phyloP scores from a whole-genome alignment of 805 yeast genomes.

The Wickerhamiella siamensis region DNA sequence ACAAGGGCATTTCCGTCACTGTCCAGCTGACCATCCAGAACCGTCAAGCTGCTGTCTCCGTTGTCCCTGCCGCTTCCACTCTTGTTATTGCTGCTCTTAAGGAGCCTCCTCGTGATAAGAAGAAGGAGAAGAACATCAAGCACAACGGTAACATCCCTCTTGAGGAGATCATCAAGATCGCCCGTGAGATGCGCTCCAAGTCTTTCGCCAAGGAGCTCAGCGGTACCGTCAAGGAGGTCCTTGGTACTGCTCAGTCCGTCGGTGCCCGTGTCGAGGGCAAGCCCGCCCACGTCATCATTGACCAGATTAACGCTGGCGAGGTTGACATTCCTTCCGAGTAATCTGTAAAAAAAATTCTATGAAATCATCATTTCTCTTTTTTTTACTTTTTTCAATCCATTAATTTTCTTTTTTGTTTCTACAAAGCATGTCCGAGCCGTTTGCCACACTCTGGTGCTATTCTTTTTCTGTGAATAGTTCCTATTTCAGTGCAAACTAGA shows the following conservation, averaged over 20 bases:
- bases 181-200: constrained; percentile 94
- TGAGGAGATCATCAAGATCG: constrained; percentile 91
- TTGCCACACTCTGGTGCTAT: constrained; percentile 89
- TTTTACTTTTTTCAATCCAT: constrained; percentile 4
- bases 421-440: constrained; percentile 25
- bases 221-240: constrained; percentile 94
- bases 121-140: constrained; percentile 99
- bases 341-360: constrained; percentile 4
- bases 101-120: constrained; percentile 99
- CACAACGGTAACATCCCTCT: constrained; percentile 98
- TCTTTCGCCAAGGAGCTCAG: constrained; percentile 96
- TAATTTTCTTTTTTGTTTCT: constrained; percentile 6
- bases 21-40: constrained; percentile 97
- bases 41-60: constrained; percentile 98
- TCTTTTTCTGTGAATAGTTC: constrained; percentile 4
- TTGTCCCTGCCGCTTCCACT: constrained; percentile 98
- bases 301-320: constrained; percentile 96
- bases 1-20: constrained; percentile 98
- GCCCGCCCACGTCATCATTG: constrained; percentile 98
- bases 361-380: constrained; percentile 5
- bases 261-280: constrained; percentile 99
- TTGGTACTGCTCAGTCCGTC: constrained; percentile 99
- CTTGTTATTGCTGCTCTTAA: constrained; percentile 97
- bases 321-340: constrained; percentile 44
- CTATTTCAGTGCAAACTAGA: constrained; percentile 14